Evolutionary conservation across 2,329 filamentous ascomycete genomes (phyloP), one percentile per base, ranked within the genome.

Genomic region (Xylariaceae sp.): DNA sequence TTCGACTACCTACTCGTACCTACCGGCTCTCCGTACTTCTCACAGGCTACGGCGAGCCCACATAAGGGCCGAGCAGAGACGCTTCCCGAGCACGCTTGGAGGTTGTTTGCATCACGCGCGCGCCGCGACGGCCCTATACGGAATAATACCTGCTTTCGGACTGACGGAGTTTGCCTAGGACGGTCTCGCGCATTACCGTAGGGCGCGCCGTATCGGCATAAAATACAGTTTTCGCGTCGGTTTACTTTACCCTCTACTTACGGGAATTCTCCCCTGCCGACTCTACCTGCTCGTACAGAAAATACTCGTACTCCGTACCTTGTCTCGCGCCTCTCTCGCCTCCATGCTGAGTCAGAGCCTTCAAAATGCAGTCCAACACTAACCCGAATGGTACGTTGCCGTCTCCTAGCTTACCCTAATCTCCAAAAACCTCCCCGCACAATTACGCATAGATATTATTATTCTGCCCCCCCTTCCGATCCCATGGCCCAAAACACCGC

Each of bases 331-430:
- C n/a, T 42, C 23, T 58, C 53, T 54, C 51, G 47, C 44, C 59
- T 62, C 50, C 61, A 64, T 71, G 70, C 70, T 72, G 69, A 72
- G 64, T 71, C 69, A 71, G 67, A 70, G 54, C 54, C 57, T 35
- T 42, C 56, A 67, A 63, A 59, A 71, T 70, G 70, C 65, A 70
- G 66, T 66, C 66, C 54, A 65, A 65, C 63, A 57, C 67, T 66
- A 69, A 62, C 59, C 60, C 62, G 45, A 61, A 51, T 68, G 70
- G 70, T 72, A 66, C 67, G 70, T 71, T 59, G 63, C 61, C 60
- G 47, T 51, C 56, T 57, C 52, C 57, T 61, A 56, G 60, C 60
- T 59, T 60, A 56, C 57, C 58, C 56, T 56, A 56, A 57, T 57
- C 51, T 53, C 51, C 61, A 55, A 59, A 55, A 59, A 39, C 45